Conservation (phyloP, 192 early-diverging fungal genomes). For the Backusella parvicylindrica region DNA sequence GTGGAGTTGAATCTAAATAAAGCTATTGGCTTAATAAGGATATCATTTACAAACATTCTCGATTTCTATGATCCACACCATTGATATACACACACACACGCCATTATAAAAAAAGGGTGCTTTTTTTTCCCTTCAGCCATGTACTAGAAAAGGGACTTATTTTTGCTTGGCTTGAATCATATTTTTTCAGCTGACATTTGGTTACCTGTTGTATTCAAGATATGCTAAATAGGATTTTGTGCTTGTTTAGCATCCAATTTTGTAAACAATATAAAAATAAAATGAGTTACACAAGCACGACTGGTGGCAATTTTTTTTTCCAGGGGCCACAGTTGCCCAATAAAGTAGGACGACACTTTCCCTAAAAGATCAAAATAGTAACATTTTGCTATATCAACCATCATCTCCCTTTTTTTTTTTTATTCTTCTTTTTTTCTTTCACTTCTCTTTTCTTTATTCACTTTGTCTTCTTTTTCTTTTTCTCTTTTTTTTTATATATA, state of each 20-base stretch:
- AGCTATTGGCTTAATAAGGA: neutral
- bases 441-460: constrained; percentile 8
- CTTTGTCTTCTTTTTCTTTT: neutral
- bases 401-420: constrained; percentile 3
- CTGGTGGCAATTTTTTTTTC: constrained; percentile 22
- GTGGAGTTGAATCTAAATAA: constrained; percentile 7
- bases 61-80: constrained; percentile 10
- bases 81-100: neutral
- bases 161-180: neutral
- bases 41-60: constrained; percentile 14
- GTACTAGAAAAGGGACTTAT: neutral
- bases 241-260: constrained; percentile 7
- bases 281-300: constrained; percentile 22
- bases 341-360: constrained; percentile 9
- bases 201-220: neutral
- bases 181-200: neutral
- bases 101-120: neutral
- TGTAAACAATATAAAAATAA: constrained; percentile 16
- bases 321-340: constrained; percentile 2
- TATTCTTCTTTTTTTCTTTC: constrained; percentile 1
- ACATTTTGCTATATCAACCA: constrained; percentile 9
- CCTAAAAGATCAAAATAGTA: constrained; percentile 20
- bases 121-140: neutral
- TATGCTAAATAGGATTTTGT: neutral
- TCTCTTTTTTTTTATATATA: neutral